Percentiles rank a stretch among this genome's conserved stretches.
These are phyloP conservation scores for Glebionis coronaria DNA, from an alignment of 129 eudicot genomes.

Conservation along the genomic window DNA sequence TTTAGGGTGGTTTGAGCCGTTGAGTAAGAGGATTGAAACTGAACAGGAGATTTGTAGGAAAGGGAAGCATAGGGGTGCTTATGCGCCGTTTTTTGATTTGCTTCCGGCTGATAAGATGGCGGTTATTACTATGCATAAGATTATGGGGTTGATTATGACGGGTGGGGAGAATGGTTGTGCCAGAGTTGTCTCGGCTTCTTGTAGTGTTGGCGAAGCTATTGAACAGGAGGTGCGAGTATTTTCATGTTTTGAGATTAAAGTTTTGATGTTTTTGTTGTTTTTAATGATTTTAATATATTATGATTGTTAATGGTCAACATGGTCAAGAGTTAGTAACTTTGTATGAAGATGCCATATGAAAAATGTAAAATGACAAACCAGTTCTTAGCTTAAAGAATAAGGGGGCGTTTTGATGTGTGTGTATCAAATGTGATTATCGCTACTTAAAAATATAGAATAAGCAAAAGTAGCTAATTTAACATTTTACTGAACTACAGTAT, in stretches of 20 bases:
- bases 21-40: constrained; percentile 49
- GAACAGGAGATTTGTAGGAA: constrained; percentile 57
- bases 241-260: neutral
- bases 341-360: too few species aligned
- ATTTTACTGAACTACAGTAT: neutral
- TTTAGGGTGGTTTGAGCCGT: constrained; percentile 94
- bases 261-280: neutral
- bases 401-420: too few species aligned
- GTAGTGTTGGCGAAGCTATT: constrained; percentile 76
- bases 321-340: too few species aligned
- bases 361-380: too few species aligned
- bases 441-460: too few species aligned
- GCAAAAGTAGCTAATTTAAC: too few species aligned
- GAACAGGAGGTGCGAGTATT: constrained; percentile 73
- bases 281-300: constrained; percentile 1
- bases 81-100: constrained; percentile 54
- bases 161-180: constrained; percentile 78
- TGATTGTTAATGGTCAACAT: neutral
- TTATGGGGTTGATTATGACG: constrained; percentile 77
- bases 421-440: too few species aligned
- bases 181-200: constrained; percentile 72
- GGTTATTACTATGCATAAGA: constrained; percentile 89
- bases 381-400: too few species aligned
- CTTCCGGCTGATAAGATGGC: constrained; percentile 94
- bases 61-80: constrained; percentile 50